phyloP scores from a whole-genome alignment of 306 rosid genomes.

The Trifolium dubium region DNA sequence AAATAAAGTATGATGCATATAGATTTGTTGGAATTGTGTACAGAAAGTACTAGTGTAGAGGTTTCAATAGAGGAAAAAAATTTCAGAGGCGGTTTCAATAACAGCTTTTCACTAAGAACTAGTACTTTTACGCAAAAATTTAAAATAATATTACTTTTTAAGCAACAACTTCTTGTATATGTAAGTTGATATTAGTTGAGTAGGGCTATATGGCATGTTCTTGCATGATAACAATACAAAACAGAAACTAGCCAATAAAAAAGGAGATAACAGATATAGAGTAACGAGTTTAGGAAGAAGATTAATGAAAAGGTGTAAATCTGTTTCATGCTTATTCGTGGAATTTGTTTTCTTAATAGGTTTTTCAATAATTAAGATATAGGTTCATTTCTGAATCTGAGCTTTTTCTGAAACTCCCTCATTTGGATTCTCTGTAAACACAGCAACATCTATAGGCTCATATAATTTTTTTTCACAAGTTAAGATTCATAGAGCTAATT shows the following conservation, averaged over 20 bases:
- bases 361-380: not conserved
- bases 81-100: too few species aligned
- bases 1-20: too few species aligned
- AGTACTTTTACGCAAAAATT: too few species aligned
- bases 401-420: not conserved
- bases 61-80: too few species aligned
- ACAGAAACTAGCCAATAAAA: not conserved
- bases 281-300: not conserved
- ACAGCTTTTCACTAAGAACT: too few species aligned
- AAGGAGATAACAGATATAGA: not conserved
- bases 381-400: not conserved
- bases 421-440: not conserved
- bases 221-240: not conserved
- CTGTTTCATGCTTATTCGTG: not conserved
- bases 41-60: too few species aligned
- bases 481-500: not conserved
- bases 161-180: not conserved
- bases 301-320: not conserved
- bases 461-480: not conserved
- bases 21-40: too few species aligned
- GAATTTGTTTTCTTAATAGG: not conserved
- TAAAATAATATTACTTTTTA: too few species aligned
- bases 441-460: not conserved
- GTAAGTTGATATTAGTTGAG: not conserved
- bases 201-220: not conserved